Base-by-base conservation (phyloP, 2,329 filamentous ascomycete species). In the Neurospora crassa region DNA sequence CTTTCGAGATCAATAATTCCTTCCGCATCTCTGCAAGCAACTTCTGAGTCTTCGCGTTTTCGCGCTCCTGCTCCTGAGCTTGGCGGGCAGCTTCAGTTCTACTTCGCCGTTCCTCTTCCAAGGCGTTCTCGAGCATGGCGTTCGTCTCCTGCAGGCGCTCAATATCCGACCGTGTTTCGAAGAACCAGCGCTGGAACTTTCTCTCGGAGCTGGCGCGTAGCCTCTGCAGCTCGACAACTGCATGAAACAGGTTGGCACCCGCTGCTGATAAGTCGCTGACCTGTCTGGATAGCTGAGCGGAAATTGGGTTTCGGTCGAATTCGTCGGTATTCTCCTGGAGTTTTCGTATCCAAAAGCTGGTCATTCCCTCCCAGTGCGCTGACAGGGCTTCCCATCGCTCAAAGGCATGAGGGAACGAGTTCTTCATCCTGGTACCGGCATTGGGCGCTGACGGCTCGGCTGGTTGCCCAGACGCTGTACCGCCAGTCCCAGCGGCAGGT, bases 141-240 rank as follows among this genome's bases (percentile, higher is more conserved):
- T 93, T 92, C 45, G 92, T 85, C 81, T 98, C 96, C 75, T 92
- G 91, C 68, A 90, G 87, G 40, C 92, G 90, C 82, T 98, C 96
- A 75, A 97, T 89, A 75, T 98, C 94, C 41, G 91, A 88, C 69
- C 94, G 88, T 8, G 94, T 97, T 79, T 99, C 96, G 76, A 97
- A 97, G 82, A 98, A 98, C 96, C 96, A 99, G 69, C 96, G 89
- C 81, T 99, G 96, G 77, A 99, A 99, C 79, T 98, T 98, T 74
- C 96, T 90, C 81, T 99, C 96, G 0, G 95, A 98, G 71, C 94
- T 97, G 45, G 96, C 96, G 63, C 96, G 91, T 37, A 99, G 85
- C 40, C 96, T 90, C 80, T 99, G 96, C 67, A 99, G 84, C 81
- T 99, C 96, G 3, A 99, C 96, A 0, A 99, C 94, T 11, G 96